phyloP scores from a whole-genome alignment of 2,329 filamentous ascomycete genomes.

The Stachybotrys echinatus region DNA sequence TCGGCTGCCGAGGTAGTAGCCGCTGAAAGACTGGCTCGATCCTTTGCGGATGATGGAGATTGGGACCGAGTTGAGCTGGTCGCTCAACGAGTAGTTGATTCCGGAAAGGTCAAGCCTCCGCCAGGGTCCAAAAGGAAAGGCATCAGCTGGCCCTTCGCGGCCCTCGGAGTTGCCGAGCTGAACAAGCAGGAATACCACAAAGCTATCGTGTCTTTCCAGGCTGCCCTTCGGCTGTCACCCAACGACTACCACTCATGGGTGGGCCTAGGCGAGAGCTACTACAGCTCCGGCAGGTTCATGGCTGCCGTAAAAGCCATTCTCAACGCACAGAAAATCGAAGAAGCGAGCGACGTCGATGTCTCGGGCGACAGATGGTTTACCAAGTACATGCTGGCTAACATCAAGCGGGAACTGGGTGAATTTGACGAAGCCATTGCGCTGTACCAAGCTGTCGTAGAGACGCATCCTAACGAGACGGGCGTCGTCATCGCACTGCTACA shows the following conservation, averaged over 20 bases:
- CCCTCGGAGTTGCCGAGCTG: constrained; percentile 87
- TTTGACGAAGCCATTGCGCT: constrained; percentile 76
- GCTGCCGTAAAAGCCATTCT: constrained; percentile 90
- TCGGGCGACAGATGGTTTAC: constrained; percentile 83
- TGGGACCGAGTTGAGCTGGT: constrained; percentile 97
- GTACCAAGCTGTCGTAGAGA: constrained; percentile 67
- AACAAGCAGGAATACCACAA: constrained; percentile 89
- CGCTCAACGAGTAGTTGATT: constrained; percentile 84
- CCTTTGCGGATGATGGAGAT: constrained; percentile 84
- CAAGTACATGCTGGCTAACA: constrained; percentile 93
- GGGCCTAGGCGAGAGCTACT: constrained; percentile 93
- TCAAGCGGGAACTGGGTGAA: constrained; percentile 86
- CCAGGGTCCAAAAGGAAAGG: constrained; percentile 91
- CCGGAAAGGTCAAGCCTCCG: constrained; percentile 84
- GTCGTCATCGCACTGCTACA: constrained; percentile 85
- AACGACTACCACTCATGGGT: constrained; percentile 94
- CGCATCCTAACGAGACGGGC: constrained; percentile 71
- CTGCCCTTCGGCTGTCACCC: constrained; percentile 76
- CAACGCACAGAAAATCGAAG: constrained; percentile 74
- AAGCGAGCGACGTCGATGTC: constrained; percentile 43
- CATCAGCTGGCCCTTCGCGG: constrained; percentile 93
- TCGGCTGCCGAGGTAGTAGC: constrained; percentile 82
- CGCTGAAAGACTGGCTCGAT: constrained; percentile 77
- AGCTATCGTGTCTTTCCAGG: constrained; percentile 87
- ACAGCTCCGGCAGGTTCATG: constrained; percentile 87